Conservation (phyloP, 2,329 filamentous ascomycete species). For the Pseudogymnoascus sp. region DNA sequence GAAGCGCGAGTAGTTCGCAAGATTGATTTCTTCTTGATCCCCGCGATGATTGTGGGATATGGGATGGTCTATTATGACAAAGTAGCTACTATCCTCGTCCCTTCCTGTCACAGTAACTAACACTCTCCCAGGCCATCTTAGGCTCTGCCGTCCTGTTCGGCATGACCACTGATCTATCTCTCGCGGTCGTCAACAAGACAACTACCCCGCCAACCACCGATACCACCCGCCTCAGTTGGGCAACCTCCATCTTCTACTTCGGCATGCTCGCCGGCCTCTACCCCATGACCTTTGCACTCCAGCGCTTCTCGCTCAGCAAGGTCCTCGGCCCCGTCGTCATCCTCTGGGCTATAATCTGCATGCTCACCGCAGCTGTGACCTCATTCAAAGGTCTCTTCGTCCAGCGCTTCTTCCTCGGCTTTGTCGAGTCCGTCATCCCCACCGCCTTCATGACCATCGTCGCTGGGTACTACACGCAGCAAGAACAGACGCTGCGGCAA, state of each 20-base stretch:
- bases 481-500: slow-evolving; percentile 55
- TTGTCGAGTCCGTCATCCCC: slow-evolving; percentile 56
- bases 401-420: slow-evolving; percentile 55
- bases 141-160: slow-evolving; percentile 60
- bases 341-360: slow-evolving; percentile 58
- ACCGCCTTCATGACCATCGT: slow-evolving; percentile 59
- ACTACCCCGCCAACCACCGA: slow-evolving; percentile 46
- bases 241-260: slow-evolving; percentile 72
- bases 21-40: slow-evolving; percentile 59
- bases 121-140: slow-evolving; percentile 50
- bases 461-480: slow-evolving; percentile 53
- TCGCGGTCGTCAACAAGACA: slow-evolving; percentile 44
- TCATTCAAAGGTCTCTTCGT: slow-evolving; percentile 54
- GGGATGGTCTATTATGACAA: slow-evolving; percentile 65
- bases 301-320: slow-evolving; percentile 56
- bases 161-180: slow-evolving; percentile 60
- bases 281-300: slow-evolving; percentile 62
- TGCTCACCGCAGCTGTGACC: slow-evolving; percentile 59
- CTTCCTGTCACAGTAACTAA: background rate
- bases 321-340: slow-evolving; percentile 56
- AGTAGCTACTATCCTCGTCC: slow-evolving; percentile 27
- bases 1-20: slow-evolving; percentile 52
- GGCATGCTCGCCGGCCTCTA: slow-evolving; percentile 68
- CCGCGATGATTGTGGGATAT: slow-evolving; percentile 56
- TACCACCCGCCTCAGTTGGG: slow-evolving; percentile 64